Conservation (phyloP, 805 yeast species). For the Wickerhamia fluorescens region DNA sequence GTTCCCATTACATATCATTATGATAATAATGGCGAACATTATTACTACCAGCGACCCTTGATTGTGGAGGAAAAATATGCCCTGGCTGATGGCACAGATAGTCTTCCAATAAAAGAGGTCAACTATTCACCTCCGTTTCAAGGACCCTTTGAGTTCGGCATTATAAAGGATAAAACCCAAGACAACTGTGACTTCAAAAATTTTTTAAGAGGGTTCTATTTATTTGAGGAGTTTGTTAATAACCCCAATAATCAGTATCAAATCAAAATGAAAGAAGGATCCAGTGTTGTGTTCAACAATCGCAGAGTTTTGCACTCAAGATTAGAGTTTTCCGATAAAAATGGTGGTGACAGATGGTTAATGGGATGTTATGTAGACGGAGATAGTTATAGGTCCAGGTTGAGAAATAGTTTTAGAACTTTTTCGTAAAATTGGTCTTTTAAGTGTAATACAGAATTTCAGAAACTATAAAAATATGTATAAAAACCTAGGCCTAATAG, state of each 20-base stretch:
- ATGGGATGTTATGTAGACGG: conserved; percentile 73
- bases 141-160: conserved; percentile 62
- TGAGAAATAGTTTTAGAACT: conserved; percentile 23
- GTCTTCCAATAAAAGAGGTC: conserved; percentile 42
- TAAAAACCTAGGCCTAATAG: too few relatives aligned
- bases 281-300: conserved; percentile 65
- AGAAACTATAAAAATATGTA: conserved; percentile 1
- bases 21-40: conserved; percentile 52
- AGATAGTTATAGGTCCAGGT: conserved; percentile 60
- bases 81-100: conserved; percentile 10
- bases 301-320: conserved; percentile 67
- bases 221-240: conserved; percentile 54
- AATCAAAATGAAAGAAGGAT: conserved; percentile 48
- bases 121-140: conserved; percentile 82
- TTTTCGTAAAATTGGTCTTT: conserved; percentile 1
- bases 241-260: conserved; percentile 48
- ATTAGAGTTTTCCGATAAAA: conserved; percentile 31
- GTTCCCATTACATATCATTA: conserved; percentile 69
- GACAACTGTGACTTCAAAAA: conserved; percentile 33
- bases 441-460: conserved; percentile 3
- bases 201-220: conserved; percentile 49
- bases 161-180: conserved; percentile 24
- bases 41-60: conserved; percentile 55
- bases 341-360: conserved; percentile 55
- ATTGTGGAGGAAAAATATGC: conserved; percentile 51